phyloP scores from a whole-genome alignment of 495 filamentous ascomycete species.

The Podospora australis region DNA sequence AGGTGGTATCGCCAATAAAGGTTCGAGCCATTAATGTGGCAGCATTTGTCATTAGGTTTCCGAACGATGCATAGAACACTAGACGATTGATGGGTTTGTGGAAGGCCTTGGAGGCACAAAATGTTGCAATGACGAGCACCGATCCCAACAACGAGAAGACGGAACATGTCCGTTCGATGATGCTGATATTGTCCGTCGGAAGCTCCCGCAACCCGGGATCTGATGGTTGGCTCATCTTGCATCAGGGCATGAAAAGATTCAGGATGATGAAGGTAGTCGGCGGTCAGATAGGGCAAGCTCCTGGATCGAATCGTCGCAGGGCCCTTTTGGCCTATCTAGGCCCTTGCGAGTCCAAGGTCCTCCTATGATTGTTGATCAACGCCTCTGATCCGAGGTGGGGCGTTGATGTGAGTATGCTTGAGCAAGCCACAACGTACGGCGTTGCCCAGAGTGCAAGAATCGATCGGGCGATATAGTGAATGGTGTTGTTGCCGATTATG shows the following conservation, averaged over 20 bases:
- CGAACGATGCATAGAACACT: conserved; percentile 78
- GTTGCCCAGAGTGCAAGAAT: not conserved
- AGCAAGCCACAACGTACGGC: not conserved
- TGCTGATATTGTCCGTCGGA: conserved; percentile 40
- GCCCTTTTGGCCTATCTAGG: too few species aligned
- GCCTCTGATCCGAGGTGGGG: not conserved
- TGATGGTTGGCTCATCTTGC: not conserved
- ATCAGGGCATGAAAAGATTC: too few species aligned
- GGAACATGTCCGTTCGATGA: conserved; percentile 62
- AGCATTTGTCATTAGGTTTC: conserved; percentile 74
- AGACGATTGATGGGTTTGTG: conserved; percentile 77
- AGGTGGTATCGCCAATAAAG: conserved; percentile 40
- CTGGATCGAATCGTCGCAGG: too few species aligned
- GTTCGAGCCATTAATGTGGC: conserved; percentile 65
- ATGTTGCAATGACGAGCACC: conserved; percentile 67
- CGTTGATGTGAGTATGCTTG: conserved; percentile 1
- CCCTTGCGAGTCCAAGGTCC: too few species aligned
- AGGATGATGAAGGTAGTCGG: too few species aligned
- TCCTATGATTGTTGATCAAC: too few species aligned
- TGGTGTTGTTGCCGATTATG: not conserved
- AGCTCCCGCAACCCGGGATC: not conserved
- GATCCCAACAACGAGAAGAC: conserved; percentile 66
- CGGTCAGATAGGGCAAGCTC: too few species aligned
- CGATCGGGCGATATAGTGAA: too few species aligned
- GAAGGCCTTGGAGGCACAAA: conserved; percentile 52